phyloP scores from a whole-genome alignment of 78 protist genomes.

The Creolimax fragrantissima region DNA sequence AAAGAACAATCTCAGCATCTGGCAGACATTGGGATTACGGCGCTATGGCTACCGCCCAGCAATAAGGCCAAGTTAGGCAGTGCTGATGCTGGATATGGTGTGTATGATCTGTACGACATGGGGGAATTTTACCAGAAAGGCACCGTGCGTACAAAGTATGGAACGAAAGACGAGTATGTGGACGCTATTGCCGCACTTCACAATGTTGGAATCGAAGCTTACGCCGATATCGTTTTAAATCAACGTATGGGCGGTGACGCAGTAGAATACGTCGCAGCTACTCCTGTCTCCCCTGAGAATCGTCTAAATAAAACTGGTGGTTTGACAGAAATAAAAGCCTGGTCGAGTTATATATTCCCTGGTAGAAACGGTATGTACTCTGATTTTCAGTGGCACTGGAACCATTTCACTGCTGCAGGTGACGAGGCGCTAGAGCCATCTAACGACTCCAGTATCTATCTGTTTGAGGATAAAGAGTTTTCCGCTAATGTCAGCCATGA shows the following conservation, averaged over 20 bases:
- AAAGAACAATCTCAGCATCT: background rate
- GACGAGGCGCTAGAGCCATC: background rate
- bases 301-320: background rate
- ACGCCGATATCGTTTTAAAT: slow-evolving; percentile 30
- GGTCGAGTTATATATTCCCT: background rate
- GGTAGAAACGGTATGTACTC: slow-evolving; percentile 17
- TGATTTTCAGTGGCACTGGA: slow-evolving; percentile 4
- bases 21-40: background rate
- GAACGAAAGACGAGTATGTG: slow-evolving; percentile 2
- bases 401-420: background rate
- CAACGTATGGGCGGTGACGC: slow-evolving; percentile 19
- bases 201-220: background rate
- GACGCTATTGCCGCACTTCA: background rate
- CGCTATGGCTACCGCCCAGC: background rate
- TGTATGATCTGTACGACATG: slow-evolving; percentile 18
- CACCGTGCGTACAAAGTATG: slow-evolving; percentile 24
- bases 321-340: background rate
- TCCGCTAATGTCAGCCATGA: background rate
- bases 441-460: background rate
- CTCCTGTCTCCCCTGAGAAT: background rate
- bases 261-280: background rate
- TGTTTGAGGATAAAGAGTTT: background rate
- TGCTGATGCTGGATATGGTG: slow-evolving; percentile 2
- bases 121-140: slow-evolving; percentile 32
- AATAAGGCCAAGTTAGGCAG: background rate